These are phyloP conservation scores for Elongisporangium senticosum DNA, from an alignment of 352 stramenopile species.

Conservation along the genomic window DNA sequence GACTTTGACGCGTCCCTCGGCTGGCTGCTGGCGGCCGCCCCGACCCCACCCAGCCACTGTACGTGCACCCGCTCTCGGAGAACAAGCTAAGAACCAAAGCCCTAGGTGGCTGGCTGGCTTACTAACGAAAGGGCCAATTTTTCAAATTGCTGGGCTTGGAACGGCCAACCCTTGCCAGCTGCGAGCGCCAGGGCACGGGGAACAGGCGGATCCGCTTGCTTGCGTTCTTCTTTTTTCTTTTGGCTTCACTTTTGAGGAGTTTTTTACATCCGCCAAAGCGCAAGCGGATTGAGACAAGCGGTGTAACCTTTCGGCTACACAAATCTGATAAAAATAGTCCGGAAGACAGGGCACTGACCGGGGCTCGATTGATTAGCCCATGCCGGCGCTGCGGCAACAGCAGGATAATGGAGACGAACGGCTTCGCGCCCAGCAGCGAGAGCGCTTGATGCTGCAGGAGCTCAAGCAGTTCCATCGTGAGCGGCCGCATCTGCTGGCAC, in stretches of 20 bases:
- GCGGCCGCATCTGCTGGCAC: conserved; percentile 19
- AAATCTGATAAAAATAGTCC: neutral
- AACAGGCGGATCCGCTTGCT: neutral
- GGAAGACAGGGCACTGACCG: neutral
- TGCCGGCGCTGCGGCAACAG: conserved; percentile 7
- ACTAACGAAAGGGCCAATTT: neutral
- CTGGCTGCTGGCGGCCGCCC: conserved; percentile 6
- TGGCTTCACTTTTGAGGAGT: neutral
- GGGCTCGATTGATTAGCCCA: neutral
- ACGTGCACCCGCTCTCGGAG: neutral
- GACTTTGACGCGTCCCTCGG: conserved; percentile 1
- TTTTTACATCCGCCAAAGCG: neutral
- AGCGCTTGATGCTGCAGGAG: conserved; percentile 67
- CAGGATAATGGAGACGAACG: neutral
- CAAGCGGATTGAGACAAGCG: neutral
- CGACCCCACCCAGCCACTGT: neutral
- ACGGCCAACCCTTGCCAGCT: neutral
- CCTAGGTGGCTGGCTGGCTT: neutral
- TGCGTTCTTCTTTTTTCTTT: neutral
- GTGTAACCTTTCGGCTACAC: neutral
- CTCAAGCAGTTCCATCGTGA: conserved; percentile 64
- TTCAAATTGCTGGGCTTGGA: neutral
- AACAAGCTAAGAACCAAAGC: neutral
- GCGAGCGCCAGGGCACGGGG: neutral
- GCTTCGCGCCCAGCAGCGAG: conserved; percentile 18